Base-by-base conservation (phyloP, 108 stramenopile genomes). In the Fistulifera solaris region DNA sequence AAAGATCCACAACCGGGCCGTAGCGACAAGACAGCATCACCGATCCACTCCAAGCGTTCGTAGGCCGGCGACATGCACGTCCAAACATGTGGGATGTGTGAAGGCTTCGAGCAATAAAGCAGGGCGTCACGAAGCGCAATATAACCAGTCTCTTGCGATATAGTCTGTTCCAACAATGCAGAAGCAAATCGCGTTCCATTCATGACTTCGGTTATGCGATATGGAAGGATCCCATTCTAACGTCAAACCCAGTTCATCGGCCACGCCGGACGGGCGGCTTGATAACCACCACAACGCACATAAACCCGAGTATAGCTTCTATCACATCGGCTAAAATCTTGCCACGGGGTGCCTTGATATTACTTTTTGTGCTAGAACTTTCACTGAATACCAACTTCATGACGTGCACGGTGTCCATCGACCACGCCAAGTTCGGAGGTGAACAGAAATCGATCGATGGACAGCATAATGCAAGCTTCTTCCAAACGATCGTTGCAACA, bases 1-100 rank as follows among this genome's bases (percentile, higher is more conserved):
- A 38, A 52, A 83, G 4, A 83, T 59, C 77, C 77, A 77, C 45
- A 71, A 66, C 28, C 81, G 67, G 17, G 62, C 52, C 7, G 64
- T 61, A 83, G 63, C 41, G 76, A 83, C 11, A 83, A 58, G n/a
- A 79, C 76, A 19, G 77, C 75, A 45, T 83, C 81, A 15, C 81
- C 81, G 44, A 79, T 61, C 81, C 81, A 83, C 55, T 83, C 81
- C 4, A 83, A 62, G 40, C 70, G 48, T 48, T 83, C 75, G 43
- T 77, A 83, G 1, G 75, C 76, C 1, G 81, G 14, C 71, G 15
- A 76, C 75, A 41, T 60, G 48, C 25, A 72, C 54, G 53, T 71
- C 55, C 24, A 65, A 41, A 46, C 65, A 68, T 18, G 56, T 78
- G n/a, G 75, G 77, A 62, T 83, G 77, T 25, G 81, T 75, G 15